Evolutionary conservation across 306 rosid genomes (phyloP).

Genomic region (Mimosa bimucronata): DNA sequence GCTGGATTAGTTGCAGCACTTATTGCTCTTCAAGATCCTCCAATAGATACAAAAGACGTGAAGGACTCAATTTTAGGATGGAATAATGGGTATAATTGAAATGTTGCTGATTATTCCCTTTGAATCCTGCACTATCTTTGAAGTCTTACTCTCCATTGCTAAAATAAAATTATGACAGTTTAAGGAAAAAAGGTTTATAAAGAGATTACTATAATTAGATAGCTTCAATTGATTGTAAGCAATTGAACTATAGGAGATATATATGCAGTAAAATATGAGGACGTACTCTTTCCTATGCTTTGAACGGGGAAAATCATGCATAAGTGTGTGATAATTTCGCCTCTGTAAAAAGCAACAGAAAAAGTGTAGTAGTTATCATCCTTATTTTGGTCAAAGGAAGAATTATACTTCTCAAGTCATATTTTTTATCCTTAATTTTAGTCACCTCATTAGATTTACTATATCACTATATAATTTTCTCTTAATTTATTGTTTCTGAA

Average conservation of each 20-base stretch:
- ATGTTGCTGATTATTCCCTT: conserved; percentile 24
- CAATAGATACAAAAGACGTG: conserved; percentile 39
- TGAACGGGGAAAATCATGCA: too few species aligned
- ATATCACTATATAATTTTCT: too few species aligned
- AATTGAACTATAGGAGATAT: background rate
- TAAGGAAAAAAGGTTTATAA: background rate
- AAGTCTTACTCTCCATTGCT: background rate
- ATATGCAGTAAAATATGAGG: background rate
- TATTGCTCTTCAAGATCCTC: conserved; percentile 69
- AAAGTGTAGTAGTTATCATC: too few species aligned
- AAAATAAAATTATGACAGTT: background rate
- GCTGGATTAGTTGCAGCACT: conserved; percentile 89
- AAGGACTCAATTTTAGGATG: conserved; percentile 56
- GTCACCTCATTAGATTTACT: too few species aligned
- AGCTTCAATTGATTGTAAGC: background rate
- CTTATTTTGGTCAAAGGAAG: too few species aligned
- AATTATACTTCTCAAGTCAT: too few species aligned
- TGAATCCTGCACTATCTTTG: conserved; percentile 7
- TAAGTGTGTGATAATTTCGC: too few species aligned
- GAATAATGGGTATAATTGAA: conserved; percentile 51
- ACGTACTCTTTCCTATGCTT: too few species aligned
- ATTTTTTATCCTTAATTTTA: too few species aligned
- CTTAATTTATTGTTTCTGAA: too few species aligned
- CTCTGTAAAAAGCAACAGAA: too few species aligned
- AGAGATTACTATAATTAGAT: background rate